These are phyloP conservation scores for Helichrysum umbraculigerum DNA, from an alignment of 129 eudicot genomes.

Conservation along the genomic window DNA sequence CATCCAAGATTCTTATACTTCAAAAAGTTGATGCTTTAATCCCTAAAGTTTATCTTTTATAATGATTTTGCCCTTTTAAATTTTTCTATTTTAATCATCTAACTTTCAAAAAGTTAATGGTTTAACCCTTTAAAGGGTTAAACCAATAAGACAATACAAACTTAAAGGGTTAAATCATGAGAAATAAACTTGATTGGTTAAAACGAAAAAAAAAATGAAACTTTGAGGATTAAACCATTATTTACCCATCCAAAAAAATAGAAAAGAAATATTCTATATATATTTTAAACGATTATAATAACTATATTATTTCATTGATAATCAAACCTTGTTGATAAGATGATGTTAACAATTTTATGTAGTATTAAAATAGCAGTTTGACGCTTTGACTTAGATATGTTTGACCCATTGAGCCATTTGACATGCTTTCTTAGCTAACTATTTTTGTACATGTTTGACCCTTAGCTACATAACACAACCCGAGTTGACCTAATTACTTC, in stretches of 20 bases:
- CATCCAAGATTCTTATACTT: too few species aligned
- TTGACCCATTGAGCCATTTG: conserved; percentile 1
- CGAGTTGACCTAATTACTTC: neutral
- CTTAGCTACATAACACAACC: neutral
- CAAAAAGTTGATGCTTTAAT: too few species aligned
- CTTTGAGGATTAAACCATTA: too few species aligned
- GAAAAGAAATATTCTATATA: neutral
- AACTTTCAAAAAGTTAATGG: too few species aligned
- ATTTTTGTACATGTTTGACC: neutral
- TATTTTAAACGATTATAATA: neutral
- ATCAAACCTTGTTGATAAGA: neutral
- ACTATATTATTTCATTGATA: neutral
- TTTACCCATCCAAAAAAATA: neutral
- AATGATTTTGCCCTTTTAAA: too few species aligned
- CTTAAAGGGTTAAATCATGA: too few species aligned
- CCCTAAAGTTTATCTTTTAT: too few species aligned
- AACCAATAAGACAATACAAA: too few species aligned
- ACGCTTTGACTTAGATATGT: neutral
- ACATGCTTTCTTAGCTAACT: neutral
- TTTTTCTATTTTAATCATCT: too few species aligned
- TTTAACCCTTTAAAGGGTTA: too few species aligned
- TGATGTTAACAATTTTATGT: neutral
- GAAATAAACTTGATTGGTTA: too few species aligned
- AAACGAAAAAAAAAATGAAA: too few species aligned
- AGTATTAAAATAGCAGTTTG: neutral